phyloP scores from a whole-genome alignment of 371 early-diverging fungal genomes.

The Syncephalastrum contaminatum region DNA sequence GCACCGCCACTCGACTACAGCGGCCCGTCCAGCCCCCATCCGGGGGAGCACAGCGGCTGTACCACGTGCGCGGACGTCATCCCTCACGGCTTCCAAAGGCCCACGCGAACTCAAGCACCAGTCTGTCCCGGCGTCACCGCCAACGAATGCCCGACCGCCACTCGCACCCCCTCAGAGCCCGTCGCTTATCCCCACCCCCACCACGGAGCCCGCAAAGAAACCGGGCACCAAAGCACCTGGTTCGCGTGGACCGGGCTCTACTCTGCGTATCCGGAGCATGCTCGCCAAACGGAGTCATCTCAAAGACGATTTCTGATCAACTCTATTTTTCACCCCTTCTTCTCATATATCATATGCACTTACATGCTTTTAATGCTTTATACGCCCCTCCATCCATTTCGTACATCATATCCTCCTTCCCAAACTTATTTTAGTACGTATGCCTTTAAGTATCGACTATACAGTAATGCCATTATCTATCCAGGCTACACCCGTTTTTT shows the following conservation, averaged over 20 bases:
- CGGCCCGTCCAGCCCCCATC: conserved; percentile 8
- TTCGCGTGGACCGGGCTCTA: conserved; percentile 42
- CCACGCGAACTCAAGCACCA: conserved; percentile 2
- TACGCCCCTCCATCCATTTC: too few relatives aligned
- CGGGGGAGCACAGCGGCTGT: conserved; percentile 15
- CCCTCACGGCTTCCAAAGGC: conserved; percentile 18
- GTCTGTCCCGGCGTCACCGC: neutral
- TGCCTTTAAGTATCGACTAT: too few relatives aligned
- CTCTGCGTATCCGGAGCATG: conserved; percentile 43
- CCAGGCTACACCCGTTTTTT: too few relatives aligned
- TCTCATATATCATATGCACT: too few relatives aligned
- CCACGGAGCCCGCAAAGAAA: conserved; percentile 6
- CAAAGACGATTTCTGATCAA: neutral
- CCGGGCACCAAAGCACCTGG: conserved; percentile 13
- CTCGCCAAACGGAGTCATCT: conserved; percentile 29
- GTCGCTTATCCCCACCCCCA: conserved; percentile 1
- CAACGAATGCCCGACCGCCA: conserved; percentile 5
- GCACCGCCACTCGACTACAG: conserved; percentile 15
- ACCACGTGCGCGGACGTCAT: conserved; percentile 25
- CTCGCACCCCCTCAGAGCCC: neutral
- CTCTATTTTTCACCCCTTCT: too few relatives aligned
- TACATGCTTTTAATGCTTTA: too few relatives aligned
- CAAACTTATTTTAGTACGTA: too few relatives aligned
- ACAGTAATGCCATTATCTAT: too few relatives aligned
- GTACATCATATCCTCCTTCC: too few relatives aligned